A percentile compares a stretch with the other conserved stretches of the same genome.
Conservation (phyloP, 805 yeast genomes). For the Ogataea philodendri region DNA sequence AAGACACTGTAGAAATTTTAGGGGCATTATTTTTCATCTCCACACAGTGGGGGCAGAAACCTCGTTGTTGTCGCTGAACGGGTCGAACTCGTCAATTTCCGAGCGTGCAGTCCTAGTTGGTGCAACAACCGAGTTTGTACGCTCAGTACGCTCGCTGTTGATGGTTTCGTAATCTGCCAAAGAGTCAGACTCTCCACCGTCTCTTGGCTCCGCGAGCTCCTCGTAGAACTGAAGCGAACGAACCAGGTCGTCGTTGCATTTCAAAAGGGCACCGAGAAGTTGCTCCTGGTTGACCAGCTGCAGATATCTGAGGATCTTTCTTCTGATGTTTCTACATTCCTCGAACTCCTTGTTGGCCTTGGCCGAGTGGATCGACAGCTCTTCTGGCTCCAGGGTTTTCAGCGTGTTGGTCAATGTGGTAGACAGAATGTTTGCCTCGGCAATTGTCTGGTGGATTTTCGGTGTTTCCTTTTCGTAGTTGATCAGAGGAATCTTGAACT, state of each 20-base stretch:
- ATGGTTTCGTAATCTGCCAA: slow-evolving; percentile 39
- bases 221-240: slow-evolving; percentile 69
- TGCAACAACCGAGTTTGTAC: slow-evolving; percentile 11
- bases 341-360: slow-evolving; percentile 66
- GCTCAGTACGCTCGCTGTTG: slow-evolving; percentile 18
- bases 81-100: slow-evolving; percentile 23
- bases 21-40: slow-evolving; percentile 19
- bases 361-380: slow-evolving; percentile 60
- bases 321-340: slow-evolving; percentile 69
- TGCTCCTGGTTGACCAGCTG: slow-evolving; percentile 85
- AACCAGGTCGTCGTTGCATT: slow-evolving; percentile 89
- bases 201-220: slow-evolving; percentile 45
- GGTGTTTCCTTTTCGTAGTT: slow-evolving; percentile 72
- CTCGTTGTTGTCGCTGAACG: slow-evolving; percentile 35
- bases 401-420: slow-evolving; percentile 65
- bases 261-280: slow-evolving; percentile 79
- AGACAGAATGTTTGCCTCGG: slow-evolving; percentile 73
- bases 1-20: not conserved
- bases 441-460: slow-evolving; percentile 61
- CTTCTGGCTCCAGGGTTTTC: slow-evolving; percentile 41
- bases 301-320: slow-evolving; percentile 75
- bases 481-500: slow-evolving; percentile 64
- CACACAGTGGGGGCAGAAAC: slow-evolving; percentile 29
- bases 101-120: slow-evolving; percentile 1
- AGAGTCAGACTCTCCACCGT: slow-evolving; percentile 40